A percentile compares a stretch with the other conserved stretches of the same genome.
Evolutionary conservation across 495 filamentous ascomycete genomes (phyloP).

Genomic region (Glarea lozoyensis): DNA sequence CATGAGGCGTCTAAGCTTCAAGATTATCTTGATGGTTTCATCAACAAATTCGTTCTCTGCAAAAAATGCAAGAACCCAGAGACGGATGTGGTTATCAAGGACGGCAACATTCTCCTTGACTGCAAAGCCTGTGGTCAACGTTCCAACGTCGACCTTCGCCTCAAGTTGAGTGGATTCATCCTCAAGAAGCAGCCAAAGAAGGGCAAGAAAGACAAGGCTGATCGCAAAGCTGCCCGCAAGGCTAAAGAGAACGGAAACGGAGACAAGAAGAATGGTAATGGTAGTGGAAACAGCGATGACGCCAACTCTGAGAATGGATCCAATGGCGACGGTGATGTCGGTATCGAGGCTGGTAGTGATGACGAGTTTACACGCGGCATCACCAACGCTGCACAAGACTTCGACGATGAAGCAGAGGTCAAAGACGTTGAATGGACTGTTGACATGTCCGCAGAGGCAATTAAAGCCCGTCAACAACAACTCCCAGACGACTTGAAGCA

Average conservation of each 20-base stretch:
- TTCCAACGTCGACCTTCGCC: slow-evolving; percentile 78
- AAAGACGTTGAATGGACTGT: slow-evolving; percentile 91
- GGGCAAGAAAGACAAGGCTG: slow-evolving; percentile 92
- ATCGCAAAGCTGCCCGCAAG: slow-evolving; percentile 76
- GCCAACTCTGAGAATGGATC: slow-evolving; percentile 68
- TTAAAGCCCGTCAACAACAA: slow-evolving; percentile 85
- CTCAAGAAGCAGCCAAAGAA: slow-evolving; percentile 86
- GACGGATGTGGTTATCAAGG: slow-evolving; percentile 90
- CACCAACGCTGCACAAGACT: slow-evolving; percentile 68
- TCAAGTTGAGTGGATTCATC: slow-evolving; percentile 96
- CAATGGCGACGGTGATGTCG: slow-evolving; percentile 60
- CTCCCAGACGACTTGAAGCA: slow-evolving; percentile 88
- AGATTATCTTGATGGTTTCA: slow-evolving; percentile 97
- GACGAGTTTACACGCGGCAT: slow-evolving; percentile 88
- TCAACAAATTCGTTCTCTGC: slow-evolving; percentile 95
- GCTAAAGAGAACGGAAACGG: slow-evolving; percentile 57
- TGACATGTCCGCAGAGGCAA: slow-evolving; percentile 88
- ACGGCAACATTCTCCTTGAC: slow-evolving; percentile 81
- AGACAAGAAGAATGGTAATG: slow-evolving; percentile 44
- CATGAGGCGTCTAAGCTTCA: slow-evolving; percentile 94
- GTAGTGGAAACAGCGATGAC: slow-evolving; percentile 48
- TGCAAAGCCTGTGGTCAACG: slow-evolving; percentile 98
- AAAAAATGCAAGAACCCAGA: slow-evolving; percentile 99
- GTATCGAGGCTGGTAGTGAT: slow-evolving; percentile 72
- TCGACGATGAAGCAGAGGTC: slow-evolving; percentile 53